Conservation (phyloP, 352 stramenopile genomes). For the Aphanomyces cochlioides region DNA sequence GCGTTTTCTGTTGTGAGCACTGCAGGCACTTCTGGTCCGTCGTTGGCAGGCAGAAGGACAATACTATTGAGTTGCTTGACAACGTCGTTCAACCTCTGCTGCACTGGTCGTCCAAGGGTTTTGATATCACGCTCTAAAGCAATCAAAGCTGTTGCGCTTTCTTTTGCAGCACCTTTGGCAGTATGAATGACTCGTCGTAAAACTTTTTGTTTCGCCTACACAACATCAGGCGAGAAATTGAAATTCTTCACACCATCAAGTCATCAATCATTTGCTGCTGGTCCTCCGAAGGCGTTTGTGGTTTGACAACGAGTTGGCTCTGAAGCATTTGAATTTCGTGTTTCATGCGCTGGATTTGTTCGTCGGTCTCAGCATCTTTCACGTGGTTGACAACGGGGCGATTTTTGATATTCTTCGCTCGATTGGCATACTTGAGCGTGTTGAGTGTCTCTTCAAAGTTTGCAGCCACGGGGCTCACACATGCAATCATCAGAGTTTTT, state of each 20-base stretch:
- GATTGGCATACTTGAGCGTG: conserved; percentile 97
- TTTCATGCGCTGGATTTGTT: conserved; percentile 66
- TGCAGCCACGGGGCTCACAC: conserved; percentile 64
- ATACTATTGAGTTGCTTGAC: conserved; percentile 66
- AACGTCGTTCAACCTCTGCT: conserved; percentile 78
- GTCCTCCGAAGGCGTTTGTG: not conserved
- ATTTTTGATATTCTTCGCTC: conserved; percentile 99
- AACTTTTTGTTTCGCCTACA: not conserved
- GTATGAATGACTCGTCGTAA: not conserved
- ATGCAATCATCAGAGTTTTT: conserved; percentile 90
- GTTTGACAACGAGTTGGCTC: conserved; percentile 45
- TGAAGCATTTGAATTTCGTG: conserved; percentile 72
- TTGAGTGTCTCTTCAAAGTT: conserved; percentile 96
- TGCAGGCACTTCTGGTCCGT: conserved; percentile 1
- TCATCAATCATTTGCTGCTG: not conserved
- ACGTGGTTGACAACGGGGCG: conserved; percentile 95
- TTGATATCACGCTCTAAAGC: conserved; percentile 77
- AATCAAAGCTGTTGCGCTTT: conserved; percentile 66
- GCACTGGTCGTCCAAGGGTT: conserved; percentile 56
- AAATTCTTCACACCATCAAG: not conserved
- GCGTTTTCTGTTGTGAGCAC: conserved; percentile 33
- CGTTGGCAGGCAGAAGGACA: conserved; percentile 20
- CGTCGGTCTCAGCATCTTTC: conserved; percentile 50
- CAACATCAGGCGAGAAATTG: not conserved
- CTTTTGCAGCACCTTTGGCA: conserved; percentile 34